phyloP scores from a whole-genome alignment of 2,329 filamentous ascomycete genomes.

The Didymella sp. region DNA sequence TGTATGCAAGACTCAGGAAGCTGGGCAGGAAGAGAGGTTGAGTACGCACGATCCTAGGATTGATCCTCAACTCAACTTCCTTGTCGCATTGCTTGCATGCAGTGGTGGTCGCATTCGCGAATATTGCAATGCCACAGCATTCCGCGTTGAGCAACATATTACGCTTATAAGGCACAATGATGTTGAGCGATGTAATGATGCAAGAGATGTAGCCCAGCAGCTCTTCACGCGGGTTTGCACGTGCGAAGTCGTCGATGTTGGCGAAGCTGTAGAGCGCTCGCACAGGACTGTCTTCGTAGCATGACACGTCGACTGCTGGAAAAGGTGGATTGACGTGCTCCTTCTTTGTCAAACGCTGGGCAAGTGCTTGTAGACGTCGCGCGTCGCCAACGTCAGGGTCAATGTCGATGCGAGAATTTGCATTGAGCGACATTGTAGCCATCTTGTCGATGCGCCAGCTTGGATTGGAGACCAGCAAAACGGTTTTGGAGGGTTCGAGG shows the following conservation, averaged over 20 bases:
- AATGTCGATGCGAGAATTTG: slow-evolving; percentile 61
- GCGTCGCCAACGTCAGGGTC: slow-evolving; percentile 63
- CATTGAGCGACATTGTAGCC: slow-evolving; percentile 47
- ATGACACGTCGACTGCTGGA: slow-evolving; percentile 44
- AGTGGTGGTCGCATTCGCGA: slow-evolving; percentile 55
- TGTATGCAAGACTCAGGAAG: neutral
- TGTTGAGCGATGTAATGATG: slow-evolving; percentile 52
- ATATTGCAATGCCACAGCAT: slow-evolving; percentile 62
- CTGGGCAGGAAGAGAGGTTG: neutral
- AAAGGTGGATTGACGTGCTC: slow-evolving; percentile 61
- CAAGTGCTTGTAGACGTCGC: slow-evolving; percentile 60
- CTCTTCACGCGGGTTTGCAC: slow-evolving; percentile 38
- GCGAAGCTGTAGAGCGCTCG: slow-evolving; percentile 54
- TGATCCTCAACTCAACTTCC: slow-evolving; percentile 48
- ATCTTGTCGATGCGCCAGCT: slow-evolving; percentile 49
- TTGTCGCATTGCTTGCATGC: slow-evolving; percentile 54
- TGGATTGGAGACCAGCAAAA: slow-evolving; percentile 60
- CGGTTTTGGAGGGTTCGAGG: slow-evolving; percentile 58
- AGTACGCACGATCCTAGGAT: slow-evolving; percentile 50
- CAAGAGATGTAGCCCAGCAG: slow-evolving; percentile 56
- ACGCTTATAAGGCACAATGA: slow-evolving; percentile 51
- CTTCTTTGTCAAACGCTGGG: slow-evolving; percentile 56
- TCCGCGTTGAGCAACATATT: slow-evolving; percentile 56
- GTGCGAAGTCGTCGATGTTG: slow-evolving; percentile 54
- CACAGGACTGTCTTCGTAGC: slow-evolving; percentile 32